These are phyloP conservation scores for Serendipita sp. DNA, from an alignment of 768 basidiomycete genomes.

Conservation along the genomic window DNA sequence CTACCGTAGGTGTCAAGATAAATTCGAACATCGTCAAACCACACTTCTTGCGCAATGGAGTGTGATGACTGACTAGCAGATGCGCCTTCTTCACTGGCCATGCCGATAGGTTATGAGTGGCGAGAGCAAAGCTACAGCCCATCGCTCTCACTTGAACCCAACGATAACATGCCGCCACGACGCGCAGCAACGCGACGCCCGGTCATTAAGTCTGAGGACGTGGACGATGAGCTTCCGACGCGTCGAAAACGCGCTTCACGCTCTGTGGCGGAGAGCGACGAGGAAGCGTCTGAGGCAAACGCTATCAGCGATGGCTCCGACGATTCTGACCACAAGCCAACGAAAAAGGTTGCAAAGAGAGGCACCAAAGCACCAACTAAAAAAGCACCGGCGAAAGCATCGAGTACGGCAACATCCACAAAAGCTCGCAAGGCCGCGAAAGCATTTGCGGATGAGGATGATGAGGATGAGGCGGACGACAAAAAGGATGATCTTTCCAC, in stretches of 20 bases:
- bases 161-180: constrained; percentile 1
- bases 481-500: not conserved
- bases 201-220: not conserved
- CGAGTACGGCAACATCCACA: not conserved
- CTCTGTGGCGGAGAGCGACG: not conserved
- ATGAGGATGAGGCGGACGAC: constrained; percentile 7
- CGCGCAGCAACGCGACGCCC: not conserved
- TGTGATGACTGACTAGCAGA: not conserved
- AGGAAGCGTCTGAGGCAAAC: not conserved
- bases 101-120: not conserved
- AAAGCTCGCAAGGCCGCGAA: constrained; percentile 5
- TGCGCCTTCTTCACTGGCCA: constrained; percentile 1
- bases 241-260: not conserved
- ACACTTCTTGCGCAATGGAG: not conserved
- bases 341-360: not conserved
- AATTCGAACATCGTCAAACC: no score
- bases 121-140: not conserved
- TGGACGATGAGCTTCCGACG: not conserved
- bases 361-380: not conserved
- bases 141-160: not conserved
- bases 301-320: not conserved
- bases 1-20: constrained; percentile 23
- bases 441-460: constrained; percentile 7
- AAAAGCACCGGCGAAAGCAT: not conserved
- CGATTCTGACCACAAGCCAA: not conserved